Conservation (phyloP, 2,329 filamentous ascomycete genomes). For the Hawksworthiomyces lignivorus region DNA sequence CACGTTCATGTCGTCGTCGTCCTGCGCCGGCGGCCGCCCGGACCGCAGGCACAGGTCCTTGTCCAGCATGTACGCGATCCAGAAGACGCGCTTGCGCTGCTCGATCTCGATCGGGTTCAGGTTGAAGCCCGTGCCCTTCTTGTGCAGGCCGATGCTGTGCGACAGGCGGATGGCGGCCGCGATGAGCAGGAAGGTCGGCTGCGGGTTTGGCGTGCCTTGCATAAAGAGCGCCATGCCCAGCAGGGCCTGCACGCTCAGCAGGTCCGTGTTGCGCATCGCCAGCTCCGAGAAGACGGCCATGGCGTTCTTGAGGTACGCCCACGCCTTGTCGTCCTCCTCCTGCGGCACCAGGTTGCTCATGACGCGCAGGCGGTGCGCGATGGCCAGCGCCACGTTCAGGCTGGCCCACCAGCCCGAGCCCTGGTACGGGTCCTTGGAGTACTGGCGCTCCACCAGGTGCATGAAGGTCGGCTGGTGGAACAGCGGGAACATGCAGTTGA, state of each 20-base stretch:
- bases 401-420: constrained; percentile 98
- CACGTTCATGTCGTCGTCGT: constrained; percentile 80
- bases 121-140: constrained; percentile 85
- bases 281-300: constrained; percentile 89
- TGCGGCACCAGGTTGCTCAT: constrained; percentile 90
- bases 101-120: constrained; percentile 91
- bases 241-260: constrained; percentile 88
- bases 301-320: constrained; percentile 94
- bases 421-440: constrained; percentile 85
- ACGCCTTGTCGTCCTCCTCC: constrained; percentile 89
- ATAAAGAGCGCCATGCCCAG: constrained; percentile 91
- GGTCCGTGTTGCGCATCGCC: constrained; percentile 91
- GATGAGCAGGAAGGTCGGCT: constrained; percentile 85
- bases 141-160: constrained; percentile 92
- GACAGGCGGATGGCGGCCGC: constrained; percentile 84
- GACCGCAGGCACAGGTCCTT: constrained; percentile 55
- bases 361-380: constrained; percentile 82
- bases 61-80: constrained; percentile 59
- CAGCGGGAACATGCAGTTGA: constrained; percentile 97
- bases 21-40: constrained; percentile 52
- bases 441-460: constrained; percentile 91
- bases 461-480: constrained; percentile 98
- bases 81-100: constrained; percentile 64
- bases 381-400: constrained; percentile 88
- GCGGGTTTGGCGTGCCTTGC: constrained; percentile 92